Evolutionary conservation across 352 stramenopile genomes (phyloP), one percentile per base, ranked within the genome.

Genomic region (Peronosclerospora sorghi): DNA sequence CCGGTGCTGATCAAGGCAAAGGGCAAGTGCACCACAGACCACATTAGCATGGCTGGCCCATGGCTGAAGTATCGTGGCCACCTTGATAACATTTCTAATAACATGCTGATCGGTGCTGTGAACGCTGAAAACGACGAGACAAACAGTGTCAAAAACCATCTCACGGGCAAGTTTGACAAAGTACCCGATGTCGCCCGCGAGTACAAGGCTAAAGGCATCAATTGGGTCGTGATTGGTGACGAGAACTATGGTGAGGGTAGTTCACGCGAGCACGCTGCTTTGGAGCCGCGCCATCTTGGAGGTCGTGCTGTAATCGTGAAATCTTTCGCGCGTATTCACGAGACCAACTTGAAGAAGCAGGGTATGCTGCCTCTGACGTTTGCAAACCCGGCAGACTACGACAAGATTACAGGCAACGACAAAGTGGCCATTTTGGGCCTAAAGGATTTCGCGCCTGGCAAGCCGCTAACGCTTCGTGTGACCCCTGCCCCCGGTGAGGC

Each of bases 261-360:
- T 44, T 96, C 84, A 43, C 81, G 87, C 45, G 87, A 96, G 64
- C 87, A 96, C 65, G 87, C 87, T 9, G 87, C 87, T 41, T 60
- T 96, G 17, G 85, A 96, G 62, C 87, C 87, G 19, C 83, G 87
- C 41, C 84, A 95, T 68, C 72, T 96, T 38, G 86, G 86, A 34
- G 87, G 84, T 50, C 68, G 79, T 41, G 87, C 87, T 44, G 83
- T 96, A 32, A 91, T 96, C 32, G 80, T 94, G 27, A 95, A 95
- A 71, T 95, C 80, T 63, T 96, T 96, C 56, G 87, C 87, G 30
- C 83, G 87, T 65, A 96, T 96, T 57, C 87, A 96, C 74, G 87
- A 96, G 71, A 96, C 87, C 23, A 96, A 96, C 73, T 62, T 96
- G 59, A 96, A 96, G 83, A 96, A 96, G 81, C 87, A 96, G 67